These are phyloP conservation scores for Amesomyces nigricolor DNA, from an alignment of 2,329 filamentous ascomycete genomes.

Conservation along the genomic window DNA sequence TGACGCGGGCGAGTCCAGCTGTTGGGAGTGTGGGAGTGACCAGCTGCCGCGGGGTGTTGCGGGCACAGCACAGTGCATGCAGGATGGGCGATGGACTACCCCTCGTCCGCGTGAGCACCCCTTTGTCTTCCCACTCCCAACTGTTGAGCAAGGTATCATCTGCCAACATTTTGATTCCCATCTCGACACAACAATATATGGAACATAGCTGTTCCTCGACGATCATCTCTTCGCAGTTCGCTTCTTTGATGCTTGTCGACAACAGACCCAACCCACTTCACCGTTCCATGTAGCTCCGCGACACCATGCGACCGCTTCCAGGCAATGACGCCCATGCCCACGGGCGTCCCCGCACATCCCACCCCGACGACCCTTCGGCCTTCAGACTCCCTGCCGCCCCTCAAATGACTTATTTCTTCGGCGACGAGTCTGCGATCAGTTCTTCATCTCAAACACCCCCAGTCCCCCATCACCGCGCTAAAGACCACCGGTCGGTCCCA, in stretches of 20 bases:
- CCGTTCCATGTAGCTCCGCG: constrained; percentile 11
- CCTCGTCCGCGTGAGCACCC: neutral
- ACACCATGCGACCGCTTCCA: constrained; percentile 26
- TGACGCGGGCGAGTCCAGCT: neutral
- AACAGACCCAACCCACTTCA: neutral
- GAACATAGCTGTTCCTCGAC: neutral
- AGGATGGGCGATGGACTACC: no score
- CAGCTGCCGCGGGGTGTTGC: neutral
- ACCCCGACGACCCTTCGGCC: constrained; percentile 33
- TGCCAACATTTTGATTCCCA: neutral
- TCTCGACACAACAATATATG: neutral
- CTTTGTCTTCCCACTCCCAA: no score
- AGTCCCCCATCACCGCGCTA: constrained; percentile 25
- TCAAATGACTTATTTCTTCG: constrained; percentile 49
- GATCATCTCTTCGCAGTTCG: neutral
- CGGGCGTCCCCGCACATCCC: constrained; percentile 36
- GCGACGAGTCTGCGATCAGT: constrained; percentile 45
- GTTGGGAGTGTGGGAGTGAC: no score
- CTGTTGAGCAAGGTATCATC: no score
- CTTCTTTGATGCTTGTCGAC: neutral
- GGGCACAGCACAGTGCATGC: no score
- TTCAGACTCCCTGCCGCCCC: constrained; percentile 33
- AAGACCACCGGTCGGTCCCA: constrained; percentile 13
- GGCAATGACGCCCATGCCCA: constrained; percentile 37
- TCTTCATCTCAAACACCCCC: constrained; percentile 19